Base-by-base conservation (phyloP, 495 filamentous ascomycete species). In the Mytilinidion resinicola region DNA sequence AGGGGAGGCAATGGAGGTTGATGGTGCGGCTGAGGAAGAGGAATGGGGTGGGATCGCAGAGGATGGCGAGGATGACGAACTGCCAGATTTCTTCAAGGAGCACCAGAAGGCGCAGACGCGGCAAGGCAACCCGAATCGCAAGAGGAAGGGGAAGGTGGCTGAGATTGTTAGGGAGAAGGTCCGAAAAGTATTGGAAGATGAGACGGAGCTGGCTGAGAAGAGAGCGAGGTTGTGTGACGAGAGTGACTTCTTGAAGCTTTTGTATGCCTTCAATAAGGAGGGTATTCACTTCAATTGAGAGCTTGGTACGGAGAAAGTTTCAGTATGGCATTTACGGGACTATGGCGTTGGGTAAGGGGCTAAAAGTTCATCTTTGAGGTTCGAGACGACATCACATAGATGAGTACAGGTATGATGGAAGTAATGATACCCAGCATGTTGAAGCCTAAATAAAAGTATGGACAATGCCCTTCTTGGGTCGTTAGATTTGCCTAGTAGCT, bases 231-330 rank as follows among this genome's bases (percentile, higher is more conserved):
- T 89, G 75, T 91, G 89, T 60, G 90, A 96, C 69, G 89, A 96
- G 72, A 88, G 87, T 51, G 91, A 96, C 63, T 96, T 96, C 67
- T 72, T 97, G 70, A 84, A 78, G 72, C 59, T 88, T 63, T 65
- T 88, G 62, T 85, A 82, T 77, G 81, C 82, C 35, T 91, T 96
- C 73, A 95, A 96, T 70, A 81, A 89, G 56, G 89, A 96, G 67
- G 89, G 89, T 14, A 92, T 96, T 59, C 91, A 96, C 76, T 97
- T 97, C 76, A 88, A 82, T 53, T 95, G 74, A 82, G 15, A 10
- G 19, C 25, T 30, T 30, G 2, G 3, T 6, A 30, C 6, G 25
- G 25, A 6, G 25, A 2, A 3, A 30, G 25, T 30, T 30, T 30
- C 25, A 30, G 25, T 6, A 30, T 30, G 3, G 25, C 25, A 3